Evolutionary conservation across 2,329 filamentous ascomycete genomes (phyloP).

Genomic region (Aureobasidium zeae): DNA sequence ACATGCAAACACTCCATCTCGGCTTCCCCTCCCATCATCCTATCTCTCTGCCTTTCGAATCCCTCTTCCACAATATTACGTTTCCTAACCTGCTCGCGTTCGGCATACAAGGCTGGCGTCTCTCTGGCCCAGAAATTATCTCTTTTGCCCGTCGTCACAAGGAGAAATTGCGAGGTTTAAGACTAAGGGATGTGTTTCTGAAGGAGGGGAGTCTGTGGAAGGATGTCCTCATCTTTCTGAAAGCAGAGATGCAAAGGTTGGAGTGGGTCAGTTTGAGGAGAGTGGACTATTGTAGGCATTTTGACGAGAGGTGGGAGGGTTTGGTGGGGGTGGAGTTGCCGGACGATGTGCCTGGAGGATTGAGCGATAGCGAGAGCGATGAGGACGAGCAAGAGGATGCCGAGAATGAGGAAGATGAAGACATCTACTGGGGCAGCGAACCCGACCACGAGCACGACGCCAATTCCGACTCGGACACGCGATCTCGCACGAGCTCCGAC

Average conservation of each 20-base stretch:
- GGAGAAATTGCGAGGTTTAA: slow-evolving; percentile 48
- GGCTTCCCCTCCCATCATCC: slow-evolving; percentile 52
- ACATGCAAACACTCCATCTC: slow-evolving; percentile 54
- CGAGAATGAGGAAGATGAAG: slow-evolving; percentile 15
- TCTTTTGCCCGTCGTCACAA: slow-evolving; percentile 47
- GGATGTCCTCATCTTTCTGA: slow-evolving; percentile 49
- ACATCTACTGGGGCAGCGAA: slow-evolving; percentile 8
- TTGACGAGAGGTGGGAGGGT: slow-evolving; percentile 39
- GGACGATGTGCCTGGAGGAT: slow-evolving; percentile 35
- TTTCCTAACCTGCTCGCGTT: slow-evolving; percentile 55
- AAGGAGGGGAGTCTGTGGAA: slow-evolving; percentile 52
- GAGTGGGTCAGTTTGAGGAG: slow-evolving; percentile 55
- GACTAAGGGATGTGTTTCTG: slow-evolving; percentile 52
- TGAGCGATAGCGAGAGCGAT: slow-evolving; percentile 37
- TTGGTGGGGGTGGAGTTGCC: slow-evolving; percentile 41
- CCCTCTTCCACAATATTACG: slow-evolving; percentile 52
- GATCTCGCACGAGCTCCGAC: too few relatives aligned
- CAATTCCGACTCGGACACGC: slow-evolving; percentile 14
- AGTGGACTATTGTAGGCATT: slow-evolving; percentile 50
- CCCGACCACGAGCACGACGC: slow-evolving; percentile 18
- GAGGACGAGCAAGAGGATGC: slow-evolving; percentile 31
- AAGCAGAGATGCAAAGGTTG: slow-evolving; percentile 47
- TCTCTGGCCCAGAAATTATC: slow-evolving; percentile 53
- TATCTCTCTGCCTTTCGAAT: slow-evolving; percentile 48
- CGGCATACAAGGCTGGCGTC: slow-evolving; percentile 56